Conservation (phyloP, 2,329 filamentous ascomycete genomes). For the Talaromyces pinophilus region DNA sequence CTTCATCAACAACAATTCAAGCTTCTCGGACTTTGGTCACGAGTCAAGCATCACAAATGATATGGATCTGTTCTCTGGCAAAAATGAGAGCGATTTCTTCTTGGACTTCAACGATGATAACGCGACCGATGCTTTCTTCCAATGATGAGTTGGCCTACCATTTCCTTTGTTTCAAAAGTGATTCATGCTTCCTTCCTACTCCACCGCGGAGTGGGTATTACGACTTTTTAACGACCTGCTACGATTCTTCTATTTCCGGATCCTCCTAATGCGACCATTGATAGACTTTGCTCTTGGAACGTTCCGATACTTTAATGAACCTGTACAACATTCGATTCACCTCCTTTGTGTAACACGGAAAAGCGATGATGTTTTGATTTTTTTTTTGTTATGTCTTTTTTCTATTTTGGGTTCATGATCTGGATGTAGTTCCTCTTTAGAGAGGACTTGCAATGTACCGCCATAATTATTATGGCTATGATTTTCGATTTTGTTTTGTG, state of each 20-base stretch:
- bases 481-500: constrained; percentile 2
- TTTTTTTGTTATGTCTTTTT: background rate
- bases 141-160: constrained; percentile 7
- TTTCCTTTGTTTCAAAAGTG: constrained; percentile 16
- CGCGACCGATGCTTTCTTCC: constrained; percentile 21
- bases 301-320: constrained; percentile 18
- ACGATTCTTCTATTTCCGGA: constrained; percentile 3
- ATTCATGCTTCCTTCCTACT: background rate
- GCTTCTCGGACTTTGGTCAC: constrained; percentile 39
- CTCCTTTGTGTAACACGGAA: constrained; percentile 8
- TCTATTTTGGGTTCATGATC: background rate
- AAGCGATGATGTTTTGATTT: constrained; percentile 6
- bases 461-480: constrained; percentile 13
- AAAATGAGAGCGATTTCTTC: constrained; percentile 40
- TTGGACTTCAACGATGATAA: constrained; percentile 42
- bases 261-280: constrained; percentile 1
- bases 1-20: constrained; percentile 42
- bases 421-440: background rate
- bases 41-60: constrained; percentile 37
- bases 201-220: background rate
- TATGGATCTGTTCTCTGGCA: constrained; percentile 37
- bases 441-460: background rate
- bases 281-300: constrained; percentile 22
- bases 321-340: constrained; percentile 24
- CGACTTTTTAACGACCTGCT: constrained; percentile 10